These are phyloP conservation scores for Colletotrichum viniferum DNA, from an alignment of 2,329 filamentous ascomycete genomes.

Conservation along the genomic window DNA sequence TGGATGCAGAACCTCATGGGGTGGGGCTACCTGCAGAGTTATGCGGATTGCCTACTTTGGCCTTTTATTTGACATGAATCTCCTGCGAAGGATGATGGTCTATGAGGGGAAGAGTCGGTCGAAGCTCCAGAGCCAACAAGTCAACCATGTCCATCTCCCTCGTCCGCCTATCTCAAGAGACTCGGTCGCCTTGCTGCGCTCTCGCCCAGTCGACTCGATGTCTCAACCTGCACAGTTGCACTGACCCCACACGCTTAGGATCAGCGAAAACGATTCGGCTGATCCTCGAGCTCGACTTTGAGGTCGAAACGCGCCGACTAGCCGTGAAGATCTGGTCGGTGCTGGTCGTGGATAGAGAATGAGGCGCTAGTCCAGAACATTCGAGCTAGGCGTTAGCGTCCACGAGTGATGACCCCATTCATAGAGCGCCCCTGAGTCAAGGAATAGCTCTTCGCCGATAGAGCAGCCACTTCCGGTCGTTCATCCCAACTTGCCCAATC, in stretches of 20 bases:
- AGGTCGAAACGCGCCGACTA: slow-evolving; percentile 3
- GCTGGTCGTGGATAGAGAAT: neutral
- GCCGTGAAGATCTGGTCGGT: neutral
- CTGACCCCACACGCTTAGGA: neutral
- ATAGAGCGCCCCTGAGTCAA: slow-evolving; percentile 16
- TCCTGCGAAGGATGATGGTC: neutral
- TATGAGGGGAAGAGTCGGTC: neutral
- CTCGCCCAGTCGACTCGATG: neutral
- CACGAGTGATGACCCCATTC: neutral
- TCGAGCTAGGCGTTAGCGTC: neutral
- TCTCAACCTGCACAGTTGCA: neutral
- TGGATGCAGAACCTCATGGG: neutral
- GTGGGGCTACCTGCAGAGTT: neutral
- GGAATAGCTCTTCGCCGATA: slow-evolving; percentile 1
- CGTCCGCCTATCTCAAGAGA: neutral
- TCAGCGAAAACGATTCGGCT: neutral
- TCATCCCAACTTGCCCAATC: neutral
- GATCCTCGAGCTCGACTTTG: neutral
- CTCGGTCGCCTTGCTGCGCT: neutral
- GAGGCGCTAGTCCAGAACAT: slow-evolving; percentile 6
- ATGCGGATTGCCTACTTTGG: neutral
- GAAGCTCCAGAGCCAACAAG: neutral
- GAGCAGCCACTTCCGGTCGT: slow-evolving; percentile 16
- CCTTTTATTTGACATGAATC: neutral
- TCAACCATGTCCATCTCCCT: neutral